Base-by-base conservation (phyloP, 2,329 filamentous ascomycete species). In the Monosporascus cannonballus region DNA sequence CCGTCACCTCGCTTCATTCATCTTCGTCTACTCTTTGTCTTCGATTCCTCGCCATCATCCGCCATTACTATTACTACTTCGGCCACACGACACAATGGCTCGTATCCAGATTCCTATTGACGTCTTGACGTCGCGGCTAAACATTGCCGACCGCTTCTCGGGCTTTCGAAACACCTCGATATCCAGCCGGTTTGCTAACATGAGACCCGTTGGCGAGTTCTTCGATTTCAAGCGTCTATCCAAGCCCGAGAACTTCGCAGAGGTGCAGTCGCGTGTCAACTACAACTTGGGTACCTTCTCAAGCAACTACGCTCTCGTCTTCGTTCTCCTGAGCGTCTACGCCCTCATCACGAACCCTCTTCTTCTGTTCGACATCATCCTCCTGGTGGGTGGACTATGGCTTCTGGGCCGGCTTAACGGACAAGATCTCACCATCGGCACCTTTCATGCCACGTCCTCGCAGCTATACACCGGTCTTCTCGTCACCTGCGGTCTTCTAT, bases 201-300 rank as follows among this genome's bases (percentile, higher is more conserved):
- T 99, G 67, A 88, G 86, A 56, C 93, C 94, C 56, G 73, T 97
- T 63, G 85, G 86, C 70, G 94, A 99, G 74, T 99, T 99, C 75
- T 81, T 96, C 72, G 92, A 97, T 73, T 73, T 97, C 75, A 96
- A 96, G 84, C 90, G 92, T 62, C 66, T 99, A 52, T 96, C 90
- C 61, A 99, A 97, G 77, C 94, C 94, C 27, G 83, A 83, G 68
- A 95, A 95, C 76, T 96, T 97, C 66, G 77, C 77, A 60, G 92
- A 96, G 72, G 84, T 90, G 59, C 93, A 97, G 74, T 91, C 87
- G 63, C 85, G 93, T 60, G 86, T 96, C 76, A 96, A 95, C 79
- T 96, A 96, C 85, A 99, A 99, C 74, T 76, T 99, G 60, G 85
- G 88, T 71, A 88, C 97, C 78, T 99, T 96, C 80, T 95, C 91